phyloP scores from a whole-genome alignment of 1,284 basidiomycete species.

The Inonotus obliquus region DNA sequence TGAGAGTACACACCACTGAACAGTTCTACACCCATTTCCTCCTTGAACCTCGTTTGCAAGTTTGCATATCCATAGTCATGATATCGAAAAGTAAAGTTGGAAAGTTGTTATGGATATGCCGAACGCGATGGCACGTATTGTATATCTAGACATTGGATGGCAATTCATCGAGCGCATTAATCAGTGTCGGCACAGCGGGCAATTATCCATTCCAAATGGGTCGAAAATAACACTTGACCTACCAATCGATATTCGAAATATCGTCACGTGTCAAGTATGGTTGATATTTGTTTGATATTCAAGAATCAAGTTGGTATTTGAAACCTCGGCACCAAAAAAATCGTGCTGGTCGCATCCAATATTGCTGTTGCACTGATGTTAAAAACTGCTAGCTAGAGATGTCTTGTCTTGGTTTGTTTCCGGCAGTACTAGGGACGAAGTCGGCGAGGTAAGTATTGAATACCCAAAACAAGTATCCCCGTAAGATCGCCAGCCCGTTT shows the following conservation, averaged over 20 bases:
- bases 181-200: too few relatives aligned
- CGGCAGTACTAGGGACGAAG: neutral
- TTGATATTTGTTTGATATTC: too few relatives aligned
- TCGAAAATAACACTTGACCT: too few relatives aligned
- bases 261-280: too few relatives aligned
- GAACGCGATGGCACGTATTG: slow-evolving; percentile 58
- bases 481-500: neutral
- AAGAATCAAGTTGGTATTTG: too few relatives aligned
- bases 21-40: slow-evolving; percentile 50
- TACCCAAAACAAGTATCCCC: too few relatives aligned
- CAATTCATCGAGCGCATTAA: slow-evolving; percentile 58
- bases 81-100: slow-evolving; percentile 55
- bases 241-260: too few relatives aligned
- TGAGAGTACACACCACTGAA: slow-evolving; percentile 83
- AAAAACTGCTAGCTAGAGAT: neutral
- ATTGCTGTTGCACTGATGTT: neutral
- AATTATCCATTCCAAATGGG: too few relatives aligned
- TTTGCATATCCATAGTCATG: slow-evolving; percentile 31
- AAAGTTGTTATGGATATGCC: slow-evolving; percentile 62
- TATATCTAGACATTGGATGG: slow-evolving; percentile 64
- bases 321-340: too few relatives aligned
- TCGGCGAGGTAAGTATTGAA: too few relatives aligned
- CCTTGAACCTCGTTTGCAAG: neutral
- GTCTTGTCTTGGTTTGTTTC: neutral
- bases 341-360: too few relatives aligned